Percentiles rank a stretch among this genome's conserved stretches.
Conservation (phyloP, 768 basidiomycete genomes). For the Gelatoporia subvermispora region DNA sequence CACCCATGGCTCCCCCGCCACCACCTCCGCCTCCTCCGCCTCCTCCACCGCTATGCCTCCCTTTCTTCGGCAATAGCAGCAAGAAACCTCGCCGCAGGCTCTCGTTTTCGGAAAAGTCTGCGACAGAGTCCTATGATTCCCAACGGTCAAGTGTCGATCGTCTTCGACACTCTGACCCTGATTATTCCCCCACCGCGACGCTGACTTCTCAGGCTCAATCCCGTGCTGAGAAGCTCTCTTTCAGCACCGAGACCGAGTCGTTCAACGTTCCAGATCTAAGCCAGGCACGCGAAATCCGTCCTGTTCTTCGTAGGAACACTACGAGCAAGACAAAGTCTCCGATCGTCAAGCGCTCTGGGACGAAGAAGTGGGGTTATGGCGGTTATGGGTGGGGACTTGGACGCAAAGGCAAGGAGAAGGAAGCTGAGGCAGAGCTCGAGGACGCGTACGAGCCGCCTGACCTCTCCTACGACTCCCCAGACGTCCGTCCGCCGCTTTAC, state of each 20-base stretch:
- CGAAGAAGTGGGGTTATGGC: conserved; percentile 46
- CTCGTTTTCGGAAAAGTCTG: conserved; percentile 19
- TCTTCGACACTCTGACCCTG: conserved; percentile 15
- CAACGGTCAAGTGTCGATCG: conserved; percentile 22
- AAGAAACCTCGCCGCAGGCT: conserved; percentile 18
- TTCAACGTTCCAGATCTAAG: conserved; percentile 17
- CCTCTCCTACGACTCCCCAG: conserved; percentile 26
- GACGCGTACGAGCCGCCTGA: conserved; percentile 22
- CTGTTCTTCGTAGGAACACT: conserved; percentile 15
- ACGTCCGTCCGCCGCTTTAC: conserved; percentile 19
- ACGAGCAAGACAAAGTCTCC: conserved; percentile 7
- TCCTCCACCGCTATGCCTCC: conserved; percentile 26
- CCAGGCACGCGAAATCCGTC: conserved; percentile 19
- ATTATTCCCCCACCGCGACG: conserved; percentile 31
- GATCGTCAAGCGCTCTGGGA: conserved; percentile 17
- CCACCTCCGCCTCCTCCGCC: conserved; percentile 27
- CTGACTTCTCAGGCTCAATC: conserved; percentile 26
- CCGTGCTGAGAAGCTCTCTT: conserved; percentile 25
- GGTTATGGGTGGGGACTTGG: conserved; percentile 74
- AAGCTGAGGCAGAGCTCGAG: conserved; percentile 28
- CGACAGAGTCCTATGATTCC: conserved; percentile 18
- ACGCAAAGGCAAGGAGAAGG: conserved; percentile 36
- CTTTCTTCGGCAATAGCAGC: conserved; percentile 16
- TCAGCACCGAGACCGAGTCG: conserved; percentile 26
- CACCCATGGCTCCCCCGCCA: conserved; percentile 25